phyloP scores from a whole-genome alignment of 2,329 filamentous ascomycete species.

The Graphilbum ipis-grandicollis region DNA sequence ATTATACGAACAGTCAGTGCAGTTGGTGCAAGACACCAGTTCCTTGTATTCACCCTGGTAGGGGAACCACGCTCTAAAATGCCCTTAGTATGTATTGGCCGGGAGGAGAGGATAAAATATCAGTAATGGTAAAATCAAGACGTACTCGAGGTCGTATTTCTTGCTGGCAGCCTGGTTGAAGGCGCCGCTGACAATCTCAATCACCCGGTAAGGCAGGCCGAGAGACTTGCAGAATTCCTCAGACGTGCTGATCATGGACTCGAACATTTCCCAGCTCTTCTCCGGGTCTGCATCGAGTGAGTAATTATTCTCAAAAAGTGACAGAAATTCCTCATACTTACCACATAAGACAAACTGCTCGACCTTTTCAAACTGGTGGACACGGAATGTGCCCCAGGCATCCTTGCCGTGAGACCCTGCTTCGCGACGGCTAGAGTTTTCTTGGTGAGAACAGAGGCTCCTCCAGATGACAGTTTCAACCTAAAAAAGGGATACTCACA shows the following conservation, averaged over 20 bases:
- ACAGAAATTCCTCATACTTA: constrained; percentile 8
- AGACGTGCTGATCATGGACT: constrained; percentile 77
- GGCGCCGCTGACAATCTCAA: constrained; percentile 90
- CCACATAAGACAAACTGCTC: constrained; percentile 27
- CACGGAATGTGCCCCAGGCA: constrained; percentile 94
- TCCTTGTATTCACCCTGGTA: constrained; percentile 98
- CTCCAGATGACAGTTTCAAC: too few species aligned
- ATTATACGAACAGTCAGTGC: constrained; percentile 50
- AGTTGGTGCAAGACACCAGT: constrained; percentile 93
- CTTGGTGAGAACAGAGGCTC: not conserved
- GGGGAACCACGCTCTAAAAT: constrained; percentile 55
- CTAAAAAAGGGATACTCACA: too few species aligned
- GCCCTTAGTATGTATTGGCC: too few species aligned
- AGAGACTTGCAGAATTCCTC: constrained; percentile 94
- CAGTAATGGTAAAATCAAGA: too few species aligned
- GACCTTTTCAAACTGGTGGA: constrained; percentile 74
- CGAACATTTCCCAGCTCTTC: constrained; percentile 83
- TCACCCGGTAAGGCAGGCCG: constrained; percentile 75
- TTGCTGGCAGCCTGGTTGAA: constrained; percentile 74
- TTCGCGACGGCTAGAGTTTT: constrained; percentile 48
- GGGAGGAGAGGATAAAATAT: too few species aligned
- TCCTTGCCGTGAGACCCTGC: constrained; percentile 64
- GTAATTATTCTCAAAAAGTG: too few species aligned
- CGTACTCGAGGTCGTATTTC: constrained; percentile 74
- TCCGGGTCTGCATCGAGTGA: constrained; percentile 71